Conservation (phyloP, 345 rosid genomes). For the Lumnitzera littorea region DNA sequence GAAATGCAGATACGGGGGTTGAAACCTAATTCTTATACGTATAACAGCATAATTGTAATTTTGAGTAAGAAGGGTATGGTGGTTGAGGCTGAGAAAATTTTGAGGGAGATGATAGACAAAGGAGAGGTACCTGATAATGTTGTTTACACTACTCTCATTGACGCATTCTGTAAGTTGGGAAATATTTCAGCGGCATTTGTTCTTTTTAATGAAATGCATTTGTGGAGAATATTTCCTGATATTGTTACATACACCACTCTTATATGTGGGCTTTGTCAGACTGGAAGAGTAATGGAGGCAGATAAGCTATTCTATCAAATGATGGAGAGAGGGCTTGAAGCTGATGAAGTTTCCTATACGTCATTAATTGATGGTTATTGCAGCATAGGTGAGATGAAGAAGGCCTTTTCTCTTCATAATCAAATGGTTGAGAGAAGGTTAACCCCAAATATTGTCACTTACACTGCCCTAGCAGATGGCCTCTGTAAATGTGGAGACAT, state of each 20-base stretch:
- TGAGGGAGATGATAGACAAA: slow-evolving; percentile 53
- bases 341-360: slow-evolving; percentile 73
- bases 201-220: slow-evolving; percentile 56
- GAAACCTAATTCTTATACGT: slow-evolving; percentile 71
- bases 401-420: slow-evolving; percentile 75
- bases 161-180: slow-evolving; percentile 68
- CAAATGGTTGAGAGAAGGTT: slow-evolving; percentile 66
- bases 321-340: slow-evolving; percentile 45
- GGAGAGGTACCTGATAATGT: slow-evolving; percentile 58
- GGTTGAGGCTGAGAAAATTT: slow-evolving; percentile 50
- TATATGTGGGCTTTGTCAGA: slow-evolving; percentile 62
- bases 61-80: slow-evolving; percentile 48
- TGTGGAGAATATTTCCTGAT: slow-evolving; percentile 44
- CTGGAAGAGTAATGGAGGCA: slow-evolving; percentile 62
- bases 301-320: slow-evolving; percentile 53
- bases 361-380: slow-evolving; percentile 82
- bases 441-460: slow-evolving; percentile 73
- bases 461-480: slow-evolving; percentile 78
- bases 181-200: slow-evolving; percentile 40
- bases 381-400: slow-evolving; percentile 59
- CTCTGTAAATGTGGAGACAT: slow-evolving; percentile 78
- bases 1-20: slow-evolving; percentile 59
- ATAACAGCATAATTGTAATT: slow-evolving; percentile 53
- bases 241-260: slow-evolving; percentile 64
- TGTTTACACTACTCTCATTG: slow-evolving; percentile 71